Evolutionary conservation across 768 basidiomycete genomes (phyloP).

Genomic region (Mrakia blollopis): DNA sequence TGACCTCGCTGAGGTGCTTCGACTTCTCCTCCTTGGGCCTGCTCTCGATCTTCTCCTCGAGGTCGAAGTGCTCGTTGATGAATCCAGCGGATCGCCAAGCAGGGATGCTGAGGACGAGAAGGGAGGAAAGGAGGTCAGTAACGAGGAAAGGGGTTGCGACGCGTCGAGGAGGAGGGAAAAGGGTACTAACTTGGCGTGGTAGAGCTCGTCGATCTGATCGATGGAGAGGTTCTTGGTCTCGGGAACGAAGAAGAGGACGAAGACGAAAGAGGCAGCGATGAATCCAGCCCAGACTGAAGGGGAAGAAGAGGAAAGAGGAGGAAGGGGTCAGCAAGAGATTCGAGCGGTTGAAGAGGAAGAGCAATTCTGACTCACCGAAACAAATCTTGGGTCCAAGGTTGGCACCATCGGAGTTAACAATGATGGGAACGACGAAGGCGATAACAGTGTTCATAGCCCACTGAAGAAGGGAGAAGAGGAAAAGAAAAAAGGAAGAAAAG

Average conservation of each 20-base stretch:
- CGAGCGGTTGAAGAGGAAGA: neutral
- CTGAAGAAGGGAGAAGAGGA: neutral
- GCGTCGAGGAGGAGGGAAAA: neutral
- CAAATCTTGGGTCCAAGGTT: constrained; percentile 44
- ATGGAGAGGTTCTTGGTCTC: constrained; percentile 32
- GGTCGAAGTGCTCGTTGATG: constrained; percentile 1
- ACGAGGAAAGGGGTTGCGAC: neutral
- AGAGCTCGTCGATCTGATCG: constrained; percentile 31
- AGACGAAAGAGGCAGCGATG: constrained; percentile 35
- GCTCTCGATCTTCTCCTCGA: neutral
- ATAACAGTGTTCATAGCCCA: constrained; percentile 39
- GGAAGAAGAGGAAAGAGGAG: neutral
- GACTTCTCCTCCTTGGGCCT: constrained; percentile 6
- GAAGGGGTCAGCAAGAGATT: neutral
- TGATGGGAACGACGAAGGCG: constrained; percentile 44
- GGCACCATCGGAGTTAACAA: constrained; percentile 31
- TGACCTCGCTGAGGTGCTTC: too few relatives aligned
- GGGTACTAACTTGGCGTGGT: constrained; percentile 12
- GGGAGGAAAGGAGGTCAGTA: constrained; percentile 8
- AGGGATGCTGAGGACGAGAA: constrained; percentile 13
- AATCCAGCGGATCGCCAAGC: constrained; percentile 25
- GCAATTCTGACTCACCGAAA: constrained; percentile 34
- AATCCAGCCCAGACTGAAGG: constrained; percentile 39
- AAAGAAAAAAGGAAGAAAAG: neutral
- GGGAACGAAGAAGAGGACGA: constrained; percentile 31